Conservation (phyloP, 228 moss, liverwort and hornwort species). For the Sphagnum fallax region DNA sequence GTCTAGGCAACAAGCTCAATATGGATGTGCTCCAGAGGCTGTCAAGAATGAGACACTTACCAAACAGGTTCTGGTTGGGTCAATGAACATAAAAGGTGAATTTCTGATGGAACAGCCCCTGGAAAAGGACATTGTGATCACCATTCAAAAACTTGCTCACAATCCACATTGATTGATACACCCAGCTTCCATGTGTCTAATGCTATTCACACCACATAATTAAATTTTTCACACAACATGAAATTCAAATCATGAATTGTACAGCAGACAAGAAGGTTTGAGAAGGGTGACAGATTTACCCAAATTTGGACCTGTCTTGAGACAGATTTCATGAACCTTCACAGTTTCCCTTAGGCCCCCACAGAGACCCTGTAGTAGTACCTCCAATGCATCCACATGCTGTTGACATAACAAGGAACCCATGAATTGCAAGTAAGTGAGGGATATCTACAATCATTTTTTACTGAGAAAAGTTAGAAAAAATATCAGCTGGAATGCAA, state of each 20-base stretch:
- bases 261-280: too few relatives aligned
- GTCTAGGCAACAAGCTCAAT: background rate
- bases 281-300: conserved; percentile 22
- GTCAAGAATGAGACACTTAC: conserved; percentile 24
- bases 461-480: background rate
- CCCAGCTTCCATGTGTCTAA: too few relatives aligned
- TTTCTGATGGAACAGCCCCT: conserved; percentile 79
- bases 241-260: too few relatives aligned
- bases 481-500: conserved; percentile 18
- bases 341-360: conserved; percentile 82
- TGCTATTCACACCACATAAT: too few relatives aligned
- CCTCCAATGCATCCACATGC: conserved; percentile 94
- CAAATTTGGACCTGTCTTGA: conserved; percentile 82
- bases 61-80: conserved; percentile 68
- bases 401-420: conserved; percentile 11
- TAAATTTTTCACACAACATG: too few relatives aligned
- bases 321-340: conserved; percentile 76
- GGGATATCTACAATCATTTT: background rate
- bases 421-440: background rate
- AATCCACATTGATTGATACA: too few relatives aligned
- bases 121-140: conserved; percentile 9
- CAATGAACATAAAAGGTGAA: conserved; percentile 69
- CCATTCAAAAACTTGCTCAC: background rate
- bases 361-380: conserved; percentile 86
- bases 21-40: background rate